A percentile compares a stretch with the other conserved stretches of the same genome.
Conservation (phyloP, 768 basidiomycete genomes). For the Panellus pusillus region DNA sequence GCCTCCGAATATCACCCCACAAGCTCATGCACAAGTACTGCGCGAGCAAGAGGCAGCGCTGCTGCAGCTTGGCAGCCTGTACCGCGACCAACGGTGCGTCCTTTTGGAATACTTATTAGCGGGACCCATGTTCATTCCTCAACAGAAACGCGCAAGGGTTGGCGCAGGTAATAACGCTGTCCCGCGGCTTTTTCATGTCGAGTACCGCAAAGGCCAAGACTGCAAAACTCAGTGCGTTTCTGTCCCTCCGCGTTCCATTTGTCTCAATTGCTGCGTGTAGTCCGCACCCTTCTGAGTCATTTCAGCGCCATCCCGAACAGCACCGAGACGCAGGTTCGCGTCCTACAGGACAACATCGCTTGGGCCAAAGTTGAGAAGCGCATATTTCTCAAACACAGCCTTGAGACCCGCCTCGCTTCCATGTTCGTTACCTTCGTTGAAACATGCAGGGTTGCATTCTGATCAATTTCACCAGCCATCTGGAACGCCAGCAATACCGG, state of each 20-base stretch:
- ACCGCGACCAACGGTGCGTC: conserved; percentile 80
- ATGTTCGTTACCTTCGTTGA: conserved; percentile 42
- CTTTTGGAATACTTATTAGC: background rate
- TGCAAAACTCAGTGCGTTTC: conserved; percentile 81
- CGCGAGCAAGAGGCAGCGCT: conserved; percentile 85
- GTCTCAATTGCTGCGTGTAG: conserved; percentile 37
- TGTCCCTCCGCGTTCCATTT: background rate
- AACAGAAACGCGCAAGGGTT: conserved; percentile 80
- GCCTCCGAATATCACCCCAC: conserved; percentile 26
- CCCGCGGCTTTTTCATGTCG: conserved; percentile 83
- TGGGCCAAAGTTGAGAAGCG: conserved; percentile 94
- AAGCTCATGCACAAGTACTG: conserved; percentile 56
- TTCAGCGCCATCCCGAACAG: conserved; percentile 80
- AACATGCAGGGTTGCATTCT: too few relatives aligned
- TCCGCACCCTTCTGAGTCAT: conserved; percentile 90
- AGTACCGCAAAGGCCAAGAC: conserved; percentile 98
- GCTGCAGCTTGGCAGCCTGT: conserved; percentile 81
- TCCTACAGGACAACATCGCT: conserved; percentile 85
- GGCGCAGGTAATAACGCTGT: conserved; percentile 82
- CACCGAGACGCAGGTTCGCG: conserved; percentile 73
- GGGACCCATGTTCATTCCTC: conserved; percentile 1
- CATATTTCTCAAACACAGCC: conserved; percentile 91
- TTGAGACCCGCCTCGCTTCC: conserved; percentile 84
- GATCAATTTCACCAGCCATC: conserved; percentile 44
- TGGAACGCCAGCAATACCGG: conserved; percentile 76